Base-by-base conservation (phyloP, 2,329 filamentous ascomycete genomes). In the Fusarium newnesense region DNA sequence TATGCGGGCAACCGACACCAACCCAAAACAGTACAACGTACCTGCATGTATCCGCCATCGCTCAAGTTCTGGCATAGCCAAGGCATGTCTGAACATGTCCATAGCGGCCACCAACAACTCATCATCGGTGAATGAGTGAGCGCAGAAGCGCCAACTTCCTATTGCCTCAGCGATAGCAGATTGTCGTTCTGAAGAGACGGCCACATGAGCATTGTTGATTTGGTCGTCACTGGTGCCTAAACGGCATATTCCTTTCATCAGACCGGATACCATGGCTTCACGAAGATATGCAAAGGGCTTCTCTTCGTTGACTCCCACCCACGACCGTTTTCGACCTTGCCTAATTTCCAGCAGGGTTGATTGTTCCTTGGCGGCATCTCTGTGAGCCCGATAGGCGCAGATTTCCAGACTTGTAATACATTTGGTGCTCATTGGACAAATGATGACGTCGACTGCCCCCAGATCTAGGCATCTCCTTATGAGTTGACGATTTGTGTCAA, bases 181-280 rank as follows among this genome's bases (percentile, higher is more conserved):
- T 76, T 90, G 90, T 40, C 93, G 90, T 65, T 93, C 88, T 13
- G 89, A 83, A 16, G 90, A 86, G 24, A 98, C 87, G 52, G 89
- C 87, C 70, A 97, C 87, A 75, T 94, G 86, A 76, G 92, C 89
- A 79, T 88, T 85, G 81, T 87, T 82, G 84, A 92, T 83, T 84
- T 88, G 82, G 84, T 92, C 84, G 84, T 94, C 84, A 82, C 86
- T 78, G 83, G 91, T 84, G 87, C 90, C 79, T 44, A 87, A 89
- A 72, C 92, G 93, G 81, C 95, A 97, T 61, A 97, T 97, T 42
- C 94, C 91, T 77, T 92, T 92, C 93, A 97, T 96, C 64, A 98
- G 87, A 64, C 92, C 92, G 4, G 94, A 96, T 9, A 98, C 95
- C 94, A 98, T 97, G 56, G 93, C 94, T 83, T 98, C 95, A 68